Evolutionary conservation across 2,329 filamentous ascomycete species (phyloP), one percentile per base, ranked within the genome.

Genomic region (Whalleya microplaca): DNA sequence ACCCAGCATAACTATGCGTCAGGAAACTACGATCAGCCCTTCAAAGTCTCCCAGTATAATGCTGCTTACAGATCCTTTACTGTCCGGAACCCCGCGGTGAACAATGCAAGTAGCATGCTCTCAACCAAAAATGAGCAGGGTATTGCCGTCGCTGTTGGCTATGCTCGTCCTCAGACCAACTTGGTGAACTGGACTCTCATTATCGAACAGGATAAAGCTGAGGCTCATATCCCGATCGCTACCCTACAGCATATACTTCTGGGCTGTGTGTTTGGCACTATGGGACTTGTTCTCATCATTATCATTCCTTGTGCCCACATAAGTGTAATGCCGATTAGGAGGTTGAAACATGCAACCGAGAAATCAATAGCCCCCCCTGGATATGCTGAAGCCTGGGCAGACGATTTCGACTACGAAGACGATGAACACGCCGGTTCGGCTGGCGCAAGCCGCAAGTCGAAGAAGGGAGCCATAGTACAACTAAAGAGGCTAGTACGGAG

Each of bases 161-260:
- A 87, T 66, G 90, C 91, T 7, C 80, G 89, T 10, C 85, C 90
- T 0, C 80, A 84, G 51, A 91, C 82, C 4, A 70, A 75, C 0
- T 75, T 96, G 50, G 90, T 90, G 7, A 85, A 94, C 66, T 97
- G 93, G 93, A 86, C 90, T 4, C 76, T 97, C 2, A 66, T 96
- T 2, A 84, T 96, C 0, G 93, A 96, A 70, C 88, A 95, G 71
- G 79, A 85, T 2, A 85, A 85, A 60, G 71, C 72, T 20, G 92
- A 96, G 73, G 91, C 92, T 0, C 92, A 89, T 75, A 78, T 80
- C 7, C 90, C 92, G 0, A 92, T 96, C 55, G 75, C 79, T 23
- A 86, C 85, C 19, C 78, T 96, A n/a, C 85, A 90, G 19, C 87
- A 88, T 46, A 91, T 96, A 48, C 82, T 97, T 1, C 74, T 96